Evolutionary conservation across 495 filamentous ascomycete species (phyloP), one percentile per base, ranked within the genome.

Genomic region (Podospora didyma): DNA sequence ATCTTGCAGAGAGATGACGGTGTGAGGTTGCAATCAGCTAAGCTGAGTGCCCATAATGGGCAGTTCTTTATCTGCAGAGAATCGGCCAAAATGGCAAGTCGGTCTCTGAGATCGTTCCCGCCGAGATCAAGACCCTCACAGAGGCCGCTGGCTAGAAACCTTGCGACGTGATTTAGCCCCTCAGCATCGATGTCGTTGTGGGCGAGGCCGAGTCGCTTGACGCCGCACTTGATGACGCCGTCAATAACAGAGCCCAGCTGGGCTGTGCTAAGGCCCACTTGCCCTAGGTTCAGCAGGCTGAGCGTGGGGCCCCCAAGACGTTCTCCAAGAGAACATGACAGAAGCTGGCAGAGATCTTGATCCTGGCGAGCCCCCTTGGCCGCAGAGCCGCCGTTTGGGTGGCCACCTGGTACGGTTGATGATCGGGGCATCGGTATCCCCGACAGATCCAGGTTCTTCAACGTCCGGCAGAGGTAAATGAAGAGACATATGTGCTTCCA

Each of bases 61-160:
- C 61, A 62, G 35, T 81, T 78, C 4, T 85, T 77, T 12, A 72
- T 70, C n/a, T 82, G 76, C 37, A 96, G 69, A 17, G 81, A 80
- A 17, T 80, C 78, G 1, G 85, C 82, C 35, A 98, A 70, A 28
- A 85, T 73, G 45, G 80, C 78, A n/a, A 96, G 73, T 57, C 86
- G 79, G 28, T 91, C 83, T 57, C 84, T 73, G 23, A 83, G 63
- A 53, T 92, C 83, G 63, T 96, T 97, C n/a, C 90, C 90, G 35
- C 92, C 92, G n/a, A 98, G 71, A 69, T 97, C 94, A 6, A 98
- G 75, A 1, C 90, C 94, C 67, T 96, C 89, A 59, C 93, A 98
- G 42, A 84, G 77, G 0, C 86, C 87, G 42, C 79, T 80, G 48
- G 81, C 78, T 37, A 97, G 67, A 70, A 90, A 96, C 49, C 81